Evolutionary conservation across 2,329 filamentous ascomycete genomes (phyloP), one percentile per base, ranked within the genome.

Genomic region (Ascocoryne sarcoides): DNA sequence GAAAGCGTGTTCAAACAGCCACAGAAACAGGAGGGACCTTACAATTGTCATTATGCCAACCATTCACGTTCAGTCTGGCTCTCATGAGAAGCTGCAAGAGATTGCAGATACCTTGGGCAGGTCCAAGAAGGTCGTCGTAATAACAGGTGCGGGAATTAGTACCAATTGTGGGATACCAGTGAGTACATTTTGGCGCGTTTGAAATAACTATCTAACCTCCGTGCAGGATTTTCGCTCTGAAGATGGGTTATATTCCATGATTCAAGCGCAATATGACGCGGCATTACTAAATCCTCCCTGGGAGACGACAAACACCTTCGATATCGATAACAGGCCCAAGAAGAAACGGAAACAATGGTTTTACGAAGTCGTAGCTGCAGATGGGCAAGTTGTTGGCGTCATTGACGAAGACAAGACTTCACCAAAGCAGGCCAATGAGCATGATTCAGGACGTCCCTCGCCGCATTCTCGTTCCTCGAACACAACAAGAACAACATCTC

Each of bases 111-210:
- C 68, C 3, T 63, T 85, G 32, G 70, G 72, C 47, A 79, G 77
- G 57, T 73, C 81, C 9, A 74, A 71, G 46, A 84, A 82, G 57
- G 70, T 84, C n/a, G 70, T 85, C 7, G 75, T 85, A 15, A 68
- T 85, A 21, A 85, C 82, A 0, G 81, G 82, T 36, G 81, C 81
- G 36, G 81, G 81, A 38, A 85, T 85, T 56, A 83, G 79, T 56
- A 85, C 82, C 37, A 85, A 84, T 57, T 84, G 79, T 47, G 82
- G 82, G 40, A 85, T 85, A 56, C 81, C 81, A 37, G 81, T 84
- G 66, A 55, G 71, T 59, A 7, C 10, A 31, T 18, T 23, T 10
- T 17, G 8, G n/a, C 14, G 2, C 18, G 28, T 9, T 37, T 4
- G 7, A 19, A 19, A 29, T 5, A 12, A n/a, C 37, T 42, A 39